A percentile compares a stretch with the other conserved stretches of the same genome.
phyloP scores from a whole-genome alignment of 495 filamentous ascomycete species.

The Collariella sp. region DNA sequence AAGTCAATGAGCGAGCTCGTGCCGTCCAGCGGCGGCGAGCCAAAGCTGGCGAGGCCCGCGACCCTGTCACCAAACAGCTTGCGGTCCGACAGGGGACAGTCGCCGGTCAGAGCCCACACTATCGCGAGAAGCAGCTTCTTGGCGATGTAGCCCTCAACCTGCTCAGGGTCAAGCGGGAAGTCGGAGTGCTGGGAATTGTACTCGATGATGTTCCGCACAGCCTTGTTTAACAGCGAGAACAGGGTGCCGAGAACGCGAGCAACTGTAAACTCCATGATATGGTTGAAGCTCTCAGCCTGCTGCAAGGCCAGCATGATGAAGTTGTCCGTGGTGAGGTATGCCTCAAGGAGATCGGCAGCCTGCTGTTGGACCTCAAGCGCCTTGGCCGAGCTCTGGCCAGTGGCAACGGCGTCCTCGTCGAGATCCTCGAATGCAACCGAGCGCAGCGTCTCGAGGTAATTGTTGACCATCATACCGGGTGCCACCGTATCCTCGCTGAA shows the following conservation, averaged over 20 bases:
- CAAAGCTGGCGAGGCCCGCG: constrained; percentile 69
- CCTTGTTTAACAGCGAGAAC: constrained; percentile 90
- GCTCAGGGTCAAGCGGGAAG: constrained; percentile 82
- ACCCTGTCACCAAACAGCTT: constrained; percentile 81
- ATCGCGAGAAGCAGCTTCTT: constrained; percentile 88
- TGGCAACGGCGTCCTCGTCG: constrained; percentile 78
- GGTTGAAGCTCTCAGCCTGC: constrained; percentile 67
- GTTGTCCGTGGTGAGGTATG: constrained; percentile 64
- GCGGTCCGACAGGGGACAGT: constrained; percentile 82
- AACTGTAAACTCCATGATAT: constrained; percentile 97
- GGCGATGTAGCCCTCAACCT: constrained; percentile 78
- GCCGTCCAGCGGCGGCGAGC: constrained; percentile 66
- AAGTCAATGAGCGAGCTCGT: constrained; percentile 86
- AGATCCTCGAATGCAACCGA: constrained; percentile 82
- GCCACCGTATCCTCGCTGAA: constrained; percentile 97
- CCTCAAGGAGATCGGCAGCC: constrained; percentile 66
- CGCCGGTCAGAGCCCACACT: constrained; percentile 90
- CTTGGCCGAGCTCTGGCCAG: constrained; percentile 70
- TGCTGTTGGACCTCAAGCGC: constrained; percentile 66
- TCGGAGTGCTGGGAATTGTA: constrained; percentile 92
- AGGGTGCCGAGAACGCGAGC: constrained; percentile 85
- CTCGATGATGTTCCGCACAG: constrained; percentile 82
- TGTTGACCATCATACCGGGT: constrained; percentile 79
- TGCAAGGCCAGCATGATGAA: constrained; percentile 70
- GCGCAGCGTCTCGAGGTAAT: constrained; percentile 78